These are phyloP conservation scores for Rhizophlyctis rosea DNA, from an alignment of 192 early-diverging fungal species.

Conservation along the genomic window DNA sequence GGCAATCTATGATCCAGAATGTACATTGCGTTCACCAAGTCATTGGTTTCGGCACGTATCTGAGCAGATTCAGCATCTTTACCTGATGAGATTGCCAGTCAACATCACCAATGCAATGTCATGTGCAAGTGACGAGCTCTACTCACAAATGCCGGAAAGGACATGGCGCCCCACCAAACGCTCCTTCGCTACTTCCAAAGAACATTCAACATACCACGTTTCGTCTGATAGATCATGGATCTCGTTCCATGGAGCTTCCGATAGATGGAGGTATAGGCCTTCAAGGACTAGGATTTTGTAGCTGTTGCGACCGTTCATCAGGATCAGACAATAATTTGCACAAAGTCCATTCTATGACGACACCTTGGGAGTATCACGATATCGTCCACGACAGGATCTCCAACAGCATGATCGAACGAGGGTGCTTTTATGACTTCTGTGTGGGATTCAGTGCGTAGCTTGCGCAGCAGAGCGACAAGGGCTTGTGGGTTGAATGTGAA, in stretches of 20 bases:
- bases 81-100: neutral
- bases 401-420: constrained; percentile 39
- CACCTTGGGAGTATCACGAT: constrained; percentile 31
- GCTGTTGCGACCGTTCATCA: constrained; percentile 6
- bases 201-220: constrained; percentile 45
- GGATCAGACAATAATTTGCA: neutral
- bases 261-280: constrained; percentile 49
- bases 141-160: constrained; percentile 31
- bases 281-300: constrained; percentile 51
- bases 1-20: constrained; percentile 25
- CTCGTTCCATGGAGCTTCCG: constrained; percentile 37
- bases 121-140: neutral
- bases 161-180: constrained; percentile 46
- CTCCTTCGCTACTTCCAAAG: constrained; percentile 17
- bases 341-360: neutral
- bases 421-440: constrained; percentile 24
- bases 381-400: constrained; percentile 46
- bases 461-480: constrained; percentile 26
- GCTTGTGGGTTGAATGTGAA: constrained; percentile 50
- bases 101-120: neutral
- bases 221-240: constrained; percentile 37
- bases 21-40: constrained; percentile 32
- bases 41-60: constrained; percentile 29
- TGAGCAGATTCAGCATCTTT: constrained; percentile 18
- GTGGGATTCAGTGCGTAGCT: neutral